Evolutionary conservation across 176 grass and related monocot species (phyloP).

Genomic region (Carex littledalei): DNA sequence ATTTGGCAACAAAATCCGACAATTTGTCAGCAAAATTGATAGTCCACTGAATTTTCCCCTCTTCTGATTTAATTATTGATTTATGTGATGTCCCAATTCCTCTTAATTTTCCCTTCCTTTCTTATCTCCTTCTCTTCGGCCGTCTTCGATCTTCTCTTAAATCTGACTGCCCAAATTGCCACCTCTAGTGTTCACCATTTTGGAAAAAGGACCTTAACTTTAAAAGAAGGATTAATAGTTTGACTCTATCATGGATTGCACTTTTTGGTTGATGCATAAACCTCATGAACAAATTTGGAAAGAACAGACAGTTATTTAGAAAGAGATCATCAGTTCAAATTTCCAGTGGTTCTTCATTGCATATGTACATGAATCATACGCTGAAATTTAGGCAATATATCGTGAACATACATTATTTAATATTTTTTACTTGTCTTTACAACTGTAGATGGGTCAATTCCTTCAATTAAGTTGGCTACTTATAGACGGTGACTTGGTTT

Average conservation of each 20-base stretch:
- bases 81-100: too few relatives aligned
- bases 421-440: not conserved
- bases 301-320: not conserved
- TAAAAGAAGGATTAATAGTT: not conserved
- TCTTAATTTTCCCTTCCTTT: too few relatives aligned
- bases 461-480: slow-evolving; percentile 86
- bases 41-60: too few relatives aligned
- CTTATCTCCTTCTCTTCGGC: too few relatives aligned
- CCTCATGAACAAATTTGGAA: not conserved
- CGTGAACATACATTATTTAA: not conserved
- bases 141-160: too few relatives aligned
- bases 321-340: not conserved
- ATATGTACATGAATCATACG: not conserved
- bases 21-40: too few relatives aligned
- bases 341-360: not conserved
- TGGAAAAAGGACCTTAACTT: too few relatives aligned
- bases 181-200: too few relatives aligned
- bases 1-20: too few relatives aligned
- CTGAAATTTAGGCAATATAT: not conserved
- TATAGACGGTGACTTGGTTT: slow-evolving; percentile 72
- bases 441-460: slow-evolving; percentile 79
- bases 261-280: not conserved
- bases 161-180: too few relatives aligned
- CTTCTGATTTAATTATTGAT: too few relatives aligned
- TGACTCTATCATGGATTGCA: not conserved